Evolutionary conservation across 192 early-diverging fungal genomes (phyloP), one percentile per base, ranked within the genome.

Genomic region (Coemansia sp.): DNA sequence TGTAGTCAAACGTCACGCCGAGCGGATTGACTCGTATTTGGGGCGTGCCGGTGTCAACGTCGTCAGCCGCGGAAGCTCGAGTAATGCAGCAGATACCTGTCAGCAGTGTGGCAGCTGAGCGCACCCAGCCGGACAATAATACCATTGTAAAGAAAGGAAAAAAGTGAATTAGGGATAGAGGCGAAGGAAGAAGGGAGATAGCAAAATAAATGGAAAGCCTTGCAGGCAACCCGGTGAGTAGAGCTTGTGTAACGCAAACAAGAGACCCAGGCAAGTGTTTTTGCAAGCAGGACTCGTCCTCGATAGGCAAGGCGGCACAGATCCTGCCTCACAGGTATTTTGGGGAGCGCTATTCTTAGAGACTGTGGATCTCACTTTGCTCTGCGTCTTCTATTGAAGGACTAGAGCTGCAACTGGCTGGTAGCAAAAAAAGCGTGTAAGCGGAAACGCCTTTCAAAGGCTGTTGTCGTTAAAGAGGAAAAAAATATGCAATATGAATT

Each of bases 1-100:
- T 76, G 55, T 84, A 84, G 27, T 69, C 66, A 34, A 84, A 84
- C 64, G 70, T 76, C 20, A 84, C 47, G 22, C 68, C 78, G 49
- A 75, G 36, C 31, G 73, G 73, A 53, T 79, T 79, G 22, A 70
- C 65, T 13, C 11, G 33, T 24, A 64, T n/a, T 16, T 53, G 50
- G 24, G 18, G 57, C 8, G 55, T 53, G 20, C 58, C 22, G 27
- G 27, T 33, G 29, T 3, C 29, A 18, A 5, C 27, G 53, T 29
- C 53, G 29, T 57, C 27, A 31, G 11, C 53, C 29, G 53, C 53
- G 10, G 53, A 12, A 16, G 27, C 53, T 57, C 15, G 27, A 0
- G 27, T 29, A 13, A 57, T 27, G 44, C 52, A 66, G 64, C 57
- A 39, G 27, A 57, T 15, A 9, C 11, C 36, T 2, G 40, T 20